Conservation (phyloP, 352 stramenopile genomes). For the Globisporangium irregulare region DNA sequence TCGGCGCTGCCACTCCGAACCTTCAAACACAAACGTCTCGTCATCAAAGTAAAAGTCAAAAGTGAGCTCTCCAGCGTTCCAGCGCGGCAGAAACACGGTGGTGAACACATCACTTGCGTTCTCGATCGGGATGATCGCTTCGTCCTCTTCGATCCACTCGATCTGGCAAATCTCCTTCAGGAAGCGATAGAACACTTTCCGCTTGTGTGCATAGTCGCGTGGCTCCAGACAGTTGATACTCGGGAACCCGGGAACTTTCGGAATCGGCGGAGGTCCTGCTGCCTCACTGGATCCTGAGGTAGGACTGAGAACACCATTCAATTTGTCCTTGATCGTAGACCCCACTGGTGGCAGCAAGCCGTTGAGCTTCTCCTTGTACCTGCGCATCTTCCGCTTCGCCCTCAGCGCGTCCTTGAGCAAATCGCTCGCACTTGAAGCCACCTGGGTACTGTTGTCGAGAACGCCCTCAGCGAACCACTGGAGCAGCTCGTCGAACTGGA, state of each 20-base stretch:
- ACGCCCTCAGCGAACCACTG: conserved; percentile 38
- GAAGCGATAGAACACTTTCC: conserved; percentile 48
- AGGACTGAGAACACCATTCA: not conserved
- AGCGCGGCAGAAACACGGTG: conserved; percentile 39
- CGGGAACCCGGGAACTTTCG: conserved; percentile 35
- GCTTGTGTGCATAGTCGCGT: conserved; percentile 37
- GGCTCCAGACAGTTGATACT: conserved; percentile 26
- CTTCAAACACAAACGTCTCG: conserved; percentile 40
- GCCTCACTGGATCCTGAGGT: not conserved
- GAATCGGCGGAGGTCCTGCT: not conserved
- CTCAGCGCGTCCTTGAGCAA: conserved; percentile 39
- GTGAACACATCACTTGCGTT: conserved; percentile 44
- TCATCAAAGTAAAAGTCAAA: conserved; percentile 65
- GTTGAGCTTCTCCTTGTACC: conserved; percentile 41
- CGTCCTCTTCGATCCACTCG: conserved; percentile 52
- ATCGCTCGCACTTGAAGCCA: conserved; percentile 14
- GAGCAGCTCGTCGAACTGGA: conserved; percentile 46
- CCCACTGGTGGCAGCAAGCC: conserved; percentile 23
- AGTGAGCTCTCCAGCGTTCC: conserved; percentile 42
- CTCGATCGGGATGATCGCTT: conserved; percentile 32
- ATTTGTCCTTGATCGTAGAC: conserved; percentile 11
- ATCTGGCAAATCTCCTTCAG: conserved; percentile 41
- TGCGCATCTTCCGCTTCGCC: conserved; percentile 38
- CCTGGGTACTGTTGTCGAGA: conserved; percentile 17
- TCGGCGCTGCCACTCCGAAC: conserved; percentile 28